Evolutionary conservation across 306 rosid species (phyloP), one percentile per base, ranked within the genome.

Genomic region (Prunus campanulata): DNA sequence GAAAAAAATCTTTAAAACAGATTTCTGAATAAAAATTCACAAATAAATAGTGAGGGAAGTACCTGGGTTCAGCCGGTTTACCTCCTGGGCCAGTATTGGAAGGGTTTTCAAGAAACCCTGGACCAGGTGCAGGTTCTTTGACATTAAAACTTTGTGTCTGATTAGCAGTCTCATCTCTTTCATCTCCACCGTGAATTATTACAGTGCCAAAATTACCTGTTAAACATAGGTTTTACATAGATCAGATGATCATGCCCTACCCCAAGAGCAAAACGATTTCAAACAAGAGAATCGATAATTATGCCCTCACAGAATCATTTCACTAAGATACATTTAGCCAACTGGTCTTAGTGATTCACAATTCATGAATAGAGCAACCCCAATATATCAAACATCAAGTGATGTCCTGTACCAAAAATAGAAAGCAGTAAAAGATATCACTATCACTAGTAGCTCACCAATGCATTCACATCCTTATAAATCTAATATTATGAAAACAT

Each of bases 181-280:
- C 91, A 74, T 85, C 96, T 68, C 84, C 89, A 78, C 77, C 84
- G 74, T 90, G 99, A 78, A 95, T 29, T 78, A 92, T 86, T 27
- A 92, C 75, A 6, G 97, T 92, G 81, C 91, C 97, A 83, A 90
- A 92, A 78, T 86, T 84, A 77, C 89, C 99, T 92, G 88, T 70
- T 67, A 78, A 74, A 32, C 29, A 74, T 12, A 15, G 56, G 77
- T 48, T 80, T 72, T 78, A 52, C 71, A 71, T 72, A 49, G 25
- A 44, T 66, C 12, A 74, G 74, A 77, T 75, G 52, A 68, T 32
- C 20, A 63, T 69, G 24, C 13, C 27, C 30, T 20, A 11, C 15
- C 19, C 57, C 64, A 76, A 9, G 57, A 50, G 74, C 61, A 69
- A 15, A 27, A 2, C 52, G 6, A 52, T 50, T 52, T 70, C 49